Percentiles rank a stretch among this genome's conserved stretches.
These are phyloP conservation scores for Penicillium atrosanguineum DNA, from an alignment of 495 filamentous ascomycete species.

Conservation along the genomic window DNA sequence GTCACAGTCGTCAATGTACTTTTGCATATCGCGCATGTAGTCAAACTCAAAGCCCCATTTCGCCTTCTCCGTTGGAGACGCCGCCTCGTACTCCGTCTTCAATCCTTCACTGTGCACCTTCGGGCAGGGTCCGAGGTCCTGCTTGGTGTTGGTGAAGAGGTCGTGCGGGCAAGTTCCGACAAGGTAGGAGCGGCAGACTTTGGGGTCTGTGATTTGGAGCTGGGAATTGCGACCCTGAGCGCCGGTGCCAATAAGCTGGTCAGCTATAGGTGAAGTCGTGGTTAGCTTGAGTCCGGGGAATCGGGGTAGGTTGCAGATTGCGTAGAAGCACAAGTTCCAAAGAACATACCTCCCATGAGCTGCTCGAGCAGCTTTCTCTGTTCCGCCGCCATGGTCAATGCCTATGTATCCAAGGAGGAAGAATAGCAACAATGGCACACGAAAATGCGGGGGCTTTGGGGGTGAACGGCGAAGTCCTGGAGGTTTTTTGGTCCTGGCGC, in stretches of 20 bases:
- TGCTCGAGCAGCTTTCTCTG: slow-evolving; percentile 91
- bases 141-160: slow-evolving; percentile 99
- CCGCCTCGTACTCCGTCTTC: slow-evolving; percentile 79
- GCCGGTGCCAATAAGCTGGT: slow-evolving; percentile 78
- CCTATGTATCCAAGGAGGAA: slow-evolving; percentile 3
- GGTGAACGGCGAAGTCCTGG: slow-evolving; percentile 13
- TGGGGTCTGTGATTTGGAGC: slow-evolving; percentile 85
- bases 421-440: slow-evolving; percentile 4
- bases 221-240: slow-evolving; percentile 69
- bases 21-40: slow-evolving; percentile 92
- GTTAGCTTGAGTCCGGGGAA: slow-evolving; percentile 32
- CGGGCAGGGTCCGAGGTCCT: slow-evolving; percentile 89
- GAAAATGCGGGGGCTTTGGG: slow-evolving; percentile 8
- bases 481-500: slow-evolving; percentile 25
- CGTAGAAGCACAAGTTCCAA: not conserved
- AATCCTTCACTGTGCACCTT: slow-evolving; percentile 87
- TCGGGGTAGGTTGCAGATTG: slow-evolving; percentile 6
- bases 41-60: slow-evolving; percentile 92
- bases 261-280: slow-evolving; percentile 39
- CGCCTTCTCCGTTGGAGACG: slow-evolving; percentile 61
- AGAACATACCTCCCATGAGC: slow-evolving; percentile 59
- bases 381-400: slow-evolving; percentile 78
- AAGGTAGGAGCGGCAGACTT: slow-evolving; percentile 93
- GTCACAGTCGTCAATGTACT: slow-evolving; percentile 96
- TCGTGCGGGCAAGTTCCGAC: slow-evolving; percentile 96